These are phyloP conservation scores for Kondoa subrosea DNA, from an alignment of 768 basidiomycete species.

Conservation along the genomic window DNA sequence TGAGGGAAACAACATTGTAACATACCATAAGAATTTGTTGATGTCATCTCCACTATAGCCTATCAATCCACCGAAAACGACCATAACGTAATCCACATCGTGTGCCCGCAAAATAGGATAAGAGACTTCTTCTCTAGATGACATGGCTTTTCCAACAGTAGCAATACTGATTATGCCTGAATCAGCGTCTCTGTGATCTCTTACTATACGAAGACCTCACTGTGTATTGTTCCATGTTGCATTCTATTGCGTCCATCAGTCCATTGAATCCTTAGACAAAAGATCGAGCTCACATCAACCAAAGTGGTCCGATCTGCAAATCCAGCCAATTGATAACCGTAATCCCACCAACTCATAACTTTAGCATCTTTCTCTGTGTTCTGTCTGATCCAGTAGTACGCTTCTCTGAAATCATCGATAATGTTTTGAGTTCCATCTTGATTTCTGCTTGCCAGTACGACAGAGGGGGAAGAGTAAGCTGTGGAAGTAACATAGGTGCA, in stretches of 20 bases:
- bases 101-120: constrained; percentile 95
- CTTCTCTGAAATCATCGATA: constrained; percentile 98
- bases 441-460: constrained; percentile 65
- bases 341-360: constrained; percentile 99
- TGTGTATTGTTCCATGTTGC: constrained; percentile 99
- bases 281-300: constrained; percentile 43
- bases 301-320: constrained; percentile 93
- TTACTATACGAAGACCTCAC: constrained; percentile 30
- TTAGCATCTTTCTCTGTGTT: constrained; percentile 85
- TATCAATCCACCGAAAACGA: constrained; percentile 91
- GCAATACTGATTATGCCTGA: constrained; percentile 44
- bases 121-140: constrained; percentile 76
- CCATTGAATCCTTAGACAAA: neutral
- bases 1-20: constrained; percentile 31
- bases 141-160: constrained; percentile 97
- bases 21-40: constrained; percentile 77
- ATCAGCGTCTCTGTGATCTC: too few relatives aligned
- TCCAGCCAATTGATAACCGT: constrained; percentile 69
- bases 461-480: constrained; percentile 94
- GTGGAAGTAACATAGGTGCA: constrained; percentile 90
- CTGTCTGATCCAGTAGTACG: constrained; percentile 94
- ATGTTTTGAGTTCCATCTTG: constrained; percentile 78
- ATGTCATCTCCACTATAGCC: constrained; percentile 98
- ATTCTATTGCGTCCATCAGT: constrained; percentile 37
- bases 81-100: constrained; percentile 88